Evolutionary conservation across 371 early-diverging fungal species (phyloP), one percentile per base, ranked within the genome.

Genomic region (Zancudomyces culisetae): DNA sequence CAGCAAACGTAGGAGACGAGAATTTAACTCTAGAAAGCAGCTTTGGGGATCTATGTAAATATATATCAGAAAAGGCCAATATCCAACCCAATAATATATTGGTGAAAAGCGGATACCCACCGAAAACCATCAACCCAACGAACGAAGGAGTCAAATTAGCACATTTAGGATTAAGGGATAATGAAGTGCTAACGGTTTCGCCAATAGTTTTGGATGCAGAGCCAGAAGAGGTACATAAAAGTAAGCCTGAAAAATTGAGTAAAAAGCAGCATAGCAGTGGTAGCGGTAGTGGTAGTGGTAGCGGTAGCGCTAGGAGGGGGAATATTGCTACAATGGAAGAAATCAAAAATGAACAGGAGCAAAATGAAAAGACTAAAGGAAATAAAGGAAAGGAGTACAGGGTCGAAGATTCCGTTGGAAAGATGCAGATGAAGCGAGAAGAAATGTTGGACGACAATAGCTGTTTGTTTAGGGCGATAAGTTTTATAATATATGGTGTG

Each of bases 381-480:
- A 45, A 18, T 6, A 45, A 45, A 45, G 27, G 10, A 18, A 10
- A 18, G 26, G 27, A 45, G 18, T 27, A 23, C 6, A 23, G 18
- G 6, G 18, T 6, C 6, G 18, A 45, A 6, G 26, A 45, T 23
- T 45, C 18, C n/a, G n/a, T 45, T 23, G 6, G 26, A 10, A 10
- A 10, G 27, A 45, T 27, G 26, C 18, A 10, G 23, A 45, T 45
- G 45, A 6, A 15, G 26, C 49, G 28, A 29, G 55, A 21, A 55
- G 57, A 43, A 68, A 49, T 76, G 54, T 58, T 64, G 12, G 70
- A 78, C 57, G 78, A 80, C 62, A 75, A 79, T 64, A 68, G 65
- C 59, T 79, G 80, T 49, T 58, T 79, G 40, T 80, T 79, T 55
- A 55, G 50, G 19, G 58, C 64, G 0, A 42, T 63, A 18, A 49